phyloP scores from a whole-genome alignment of 768 basidiomycete species.

The Mycena rebaudengoi region DNA sequence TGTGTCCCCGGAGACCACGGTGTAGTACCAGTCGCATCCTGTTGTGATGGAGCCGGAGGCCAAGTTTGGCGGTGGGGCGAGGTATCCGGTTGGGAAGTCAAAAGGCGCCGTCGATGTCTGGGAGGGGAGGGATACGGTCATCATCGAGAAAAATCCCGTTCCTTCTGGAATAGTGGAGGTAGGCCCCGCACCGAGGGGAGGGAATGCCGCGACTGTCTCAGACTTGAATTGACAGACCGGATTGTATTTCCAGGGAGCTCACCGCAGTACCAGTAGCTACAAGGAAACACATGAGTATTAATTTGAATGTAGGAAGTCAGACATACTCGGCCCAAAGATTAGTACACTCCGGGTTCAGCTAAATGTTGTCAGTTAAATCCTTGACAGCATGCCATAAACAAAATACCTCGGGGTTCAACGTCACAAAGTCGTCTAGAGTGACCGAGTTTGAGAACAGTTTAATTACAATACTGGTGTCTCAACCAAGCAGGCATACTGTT shows the following conservation, averaged over 20 bases:
- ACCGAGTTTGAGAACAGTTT: slow-evolving; percentile 1
- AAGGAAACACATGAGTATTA: not conserved
- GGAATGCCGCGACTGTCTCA: slow-evolving; percentile 18
- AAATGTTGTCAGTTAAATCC: too few species aligned
- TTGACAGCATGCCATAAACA: too few species aligned
- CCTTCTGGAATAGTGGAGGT: not conserved
- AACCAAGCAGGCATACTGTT: not conserved
- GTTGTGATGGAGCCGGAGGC: slow-evolving; percentile 5
- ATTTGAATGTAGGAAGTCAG: not conserved
- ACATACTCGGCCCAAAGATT: slow-evolving; percentile 15
- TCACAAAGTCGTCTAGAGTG: slow-evolving; percentile 2
- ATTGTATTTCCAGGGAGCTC: not conserved
- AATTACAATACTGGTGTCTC: too few species aligned
- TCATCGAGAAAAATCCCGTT: not conserved
- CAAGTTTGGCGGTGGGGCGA: not conserved
- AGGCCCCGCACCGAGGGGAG: not conserved
- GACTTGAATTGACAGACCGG: too few species aligned
- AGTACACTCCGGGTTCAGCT: slow-evolving; percentile 12
- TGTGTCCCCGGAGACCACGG: not conserved
- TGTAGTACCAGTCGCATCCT: slow-evolving; percentile 6
- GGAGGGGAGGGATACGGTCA: not conserved
- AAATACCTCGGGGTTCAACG: slow-evolving; percentile 13
- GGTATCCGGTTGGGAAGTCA: not conserved
- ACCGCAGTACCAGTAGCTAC: slow-evolving; percentile 11
- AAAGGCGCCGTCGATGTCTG: not conserved